Conservation (phyloP, 768 basidiomycete species). For the Tricholoma bakamatsutake region DNA sequence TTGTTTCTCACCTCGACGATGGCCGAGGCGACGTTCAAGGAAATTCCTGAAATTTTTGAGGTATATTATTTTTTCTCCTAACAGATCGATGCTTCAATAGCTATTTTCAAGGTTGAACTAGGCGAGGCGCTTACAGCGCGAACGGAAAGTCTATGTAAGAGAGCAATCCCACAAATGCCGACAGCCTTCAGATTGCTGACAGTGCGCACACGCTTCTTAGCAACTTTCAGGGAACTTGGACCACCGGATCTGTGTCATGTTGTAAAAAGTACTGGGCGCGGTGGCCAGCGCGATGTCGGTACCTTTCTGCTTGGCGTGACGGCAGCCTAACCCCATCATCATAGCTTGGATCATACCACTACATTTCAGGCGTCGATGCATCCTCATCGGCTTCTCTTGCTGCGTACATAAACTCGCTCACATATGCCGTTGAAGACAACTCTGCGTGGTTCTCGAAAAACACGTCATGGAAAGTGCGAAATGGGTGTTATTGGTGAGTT, state of each 20-base stretch:
- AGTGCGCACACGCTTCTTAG: conserved; percentile 37
- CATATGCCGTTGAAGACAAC: conserved; percentile 88
- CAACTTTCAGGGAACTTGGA: conserved; percentile 93
- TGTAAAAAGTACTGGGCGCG: conserved; percentile 81
- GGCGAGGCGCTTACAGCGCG: conserved; percentile 86
- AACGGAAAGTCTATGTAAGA: conserved; percentile 88
- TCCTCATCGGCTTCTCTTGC: conserved; percentile 97
- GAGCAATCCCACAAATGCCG: conserved; percentile 12
- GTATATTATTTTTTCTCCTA: conserved; percentile 29
- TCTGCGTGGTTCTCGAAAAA: conserved; percentile 90
- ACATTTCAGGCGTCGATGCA: conserved; percentile 96
- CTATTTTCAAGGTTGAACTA: conserved; percentile 61
- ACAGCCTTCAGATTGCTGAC: conserved; percentile 3
- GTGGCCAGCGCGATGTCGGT: conserved; percentile 84
- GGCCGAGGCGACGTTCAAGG: conserved; percentile 78
- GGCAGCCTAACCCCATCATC: background rate
- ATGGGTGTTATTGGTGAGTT: conserved; percentile 87
- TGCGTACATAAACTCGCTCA: conserved; percentile 98
- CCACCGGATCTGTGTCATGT: conserved; percentile 97
- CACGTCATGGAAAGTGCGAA: conserved; percentile 82
- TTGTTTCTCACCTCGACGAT: conserved; percentile 21
- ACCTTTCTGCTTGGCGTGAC: background rate
- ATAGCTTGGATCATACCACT: conserved; percentile 94
- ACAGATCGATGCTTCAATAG: conserved; percentile 6
- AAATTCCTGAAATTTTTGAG: conserved; percentile 96